Percentiles rank a stretch among this genome's conserved stretches.
Evolutionary conservation across 768 basidiomycete genomes (phyloP).

Genomic region (Podaxis carcinomalis): DNA sequence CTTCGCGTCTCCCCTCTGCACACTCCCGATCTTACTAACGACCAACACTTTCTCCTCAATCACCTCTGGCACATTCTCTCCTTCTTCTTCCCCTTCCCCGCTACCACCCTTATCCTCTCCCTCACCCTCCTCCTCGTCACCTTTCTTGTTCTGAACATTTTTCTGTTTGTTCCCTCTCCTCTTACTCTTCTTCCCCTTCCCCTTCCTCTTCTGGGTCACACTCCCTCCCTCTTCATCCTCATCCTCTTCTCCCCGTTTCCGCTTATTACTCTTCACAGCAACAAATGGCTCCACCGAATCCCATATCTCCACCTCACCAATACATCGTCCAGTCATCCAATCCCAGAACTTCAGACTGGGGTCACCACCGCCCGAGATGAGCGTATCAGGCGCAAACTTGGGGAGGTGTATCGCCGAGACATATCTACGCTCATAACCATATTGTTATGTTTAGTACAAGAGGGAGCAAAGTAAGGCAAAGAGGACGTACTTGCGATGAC

Average conservation of each 20-base stretch:
- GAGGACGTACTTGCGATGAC: slow-evolving; percentile 67
- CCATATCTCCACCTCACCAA: slow-evolving; percentile 48
- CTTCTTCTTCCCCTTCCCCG: slow-evolving; percentile 8
- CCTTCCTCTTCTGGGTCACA: slow-evolving; percentile 16
- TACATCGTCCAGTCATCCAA: slow-evolving; percentile 60
- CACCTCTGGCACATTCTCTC: background rate
- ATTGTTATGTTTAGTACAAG: background rate
- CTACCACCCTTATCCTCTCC: slow-evolving; percentile 8
- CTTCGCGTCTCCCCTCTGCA: slow-evolving; percentile 29
- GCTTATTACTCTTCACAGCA: slow-evolving; percentile 28
- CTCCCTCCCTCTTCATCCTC: slow-evolving; percentile 20
- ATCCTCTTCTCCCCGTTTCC: slow-evolving; percentile 25
- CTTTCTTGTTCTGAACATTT: slow-evolving; percentile 20
- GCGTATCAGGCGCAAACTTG: slow-evolving; percentile 30
- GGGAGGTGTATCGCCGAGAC: slow-evolving; percentile 81
- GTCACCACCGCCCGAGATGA: slow-evolving; percentile 92
- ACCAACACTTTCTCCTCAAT: slow-evolving; percentile 42
- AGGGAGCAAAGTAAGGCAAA: background rate
- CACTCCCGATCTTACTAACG: slow-evolving; percentile 50
- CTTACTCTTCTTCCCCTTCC: slow-evolving; percentile 19
- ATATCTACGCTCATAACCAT: slow-evolving; percentile 46
- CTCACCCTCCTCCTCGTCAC: slow-evolving; percentile 16
- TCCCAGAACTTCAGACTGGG: slow-evolving; percentile 72
- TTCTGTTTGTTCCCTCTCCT: slow-evolving; percentile 15
- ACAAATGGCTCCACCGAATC: slow-evolving; percentile 46